Percentiles rank a stretch among this genome's conserved stretches.
phyloP scores from a whole-genome alignment of 192 early-diverging fungal genomes.

The Lunasporangiospora selenospora region DNA sequence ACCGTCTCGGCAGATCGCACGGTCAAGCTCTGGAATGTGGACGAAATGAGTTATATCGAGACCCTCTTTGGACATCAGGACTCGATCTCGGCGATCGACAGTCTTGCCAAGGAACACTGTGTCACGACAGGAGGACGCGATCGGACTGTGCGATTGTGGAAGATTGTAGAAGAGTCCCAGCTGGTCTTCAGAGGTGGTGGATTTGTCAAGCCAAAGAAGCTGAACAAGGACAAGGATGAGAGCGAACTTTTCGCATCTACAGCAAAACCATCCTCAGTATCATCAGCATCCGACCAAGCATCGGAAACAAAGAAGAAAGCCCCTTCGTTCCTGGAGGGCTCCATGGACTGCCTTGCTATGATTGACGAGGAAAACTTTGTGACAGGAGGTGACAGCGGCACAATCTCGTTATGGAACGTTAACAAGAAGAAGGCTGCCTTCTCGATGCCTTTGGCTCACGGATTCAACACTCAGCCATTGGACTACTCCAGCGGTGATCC shows the following conservation, averaged over 20 bases:
- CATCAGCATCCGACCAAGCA: constrained; percentile 4
- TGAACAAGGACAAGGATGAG: constrained; percentile 26
- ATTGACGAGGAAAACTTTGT: constrained; percentile 95
- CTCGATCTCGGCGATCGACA: constrained; percentile 78
- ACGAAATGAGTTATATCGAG: constrained; percentile 91
- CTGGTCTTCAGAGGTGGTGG: constrained; percentile 88
- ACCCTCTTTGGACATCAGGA: constrained; percentile 99
- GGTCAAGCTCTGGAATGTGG: constrained; percentile 97
- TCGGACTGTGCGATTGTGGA: constrained; percentile 91
- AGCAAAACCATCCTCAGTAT: background rate
- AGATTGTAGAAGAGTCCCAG: constrained; percentile 94
- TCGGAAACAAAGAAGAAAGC: constrained; percentile 41
- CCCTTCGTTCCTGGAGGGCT: constrained; percentile 60
- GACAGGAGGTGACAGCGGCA: constrained; percentile 89
- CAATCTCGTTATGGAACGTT: constrained; percentile 92
- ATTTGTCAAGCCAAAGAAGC: constrained; percentile 41
- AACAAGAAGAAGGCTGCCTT: constrained; percentile 94
- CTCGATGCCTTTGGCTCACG: constrained; percentile 78
- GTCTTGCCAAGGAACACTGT: constrained; percentile 88
- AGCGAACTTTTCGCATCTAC: constrained; percentile 23
- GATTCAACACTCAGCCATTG: constrained; percentile 55
- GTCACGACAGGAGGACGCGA: constrained; percentile 91
- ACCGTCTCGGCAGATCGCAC: constrained; percentile 90
- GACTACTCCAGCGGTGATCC: constrained; percentile 50
- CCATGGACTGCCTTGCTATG: constrained; percentile 87